Base-by-base conservation (phyloP, 805 yeast species). In the Suhomyces faveliae region DNA sequence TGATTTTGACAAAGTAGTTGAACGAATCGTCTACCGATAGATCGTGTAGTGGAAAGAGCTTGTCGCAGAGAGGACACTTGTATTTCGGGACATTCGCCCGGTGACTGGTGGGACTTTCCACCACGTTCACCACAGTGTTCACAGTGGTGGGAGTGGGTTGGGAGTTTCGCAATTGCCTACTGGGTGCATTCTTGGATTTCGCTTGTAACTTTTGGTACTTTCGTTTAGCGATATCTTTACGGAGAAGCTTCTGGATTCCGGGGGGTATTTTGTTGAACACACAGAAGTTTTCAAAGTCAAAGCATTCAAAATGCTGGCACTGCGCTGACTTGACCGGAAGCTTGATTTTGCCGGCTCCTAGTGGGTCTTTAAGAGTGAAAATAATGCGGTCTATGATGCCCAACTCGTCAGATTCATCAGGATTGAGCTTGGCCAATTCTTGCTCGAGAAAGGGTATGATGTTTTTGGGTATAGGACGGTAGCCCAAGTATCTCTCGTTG, bases 291-390 rank as follows among this genome's bases (percentile, higher is more conserved):
- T 71, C 70, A 44, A 64, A 70, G 48, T 73, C 78, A 56, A 73
- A 73, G 54, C 77, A 73, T 57, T 71, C 77, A 51, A 73, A 71
- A 51, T 73, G 78, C 24, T 53, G 53, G 51, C 78, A 73, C 0
- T 50, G 47, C 7, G 54, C 50, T 5, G 76, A 64, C 54, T 71
- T 73, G 8, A 73, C 68, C 2, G 78, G 78, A 7, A 73, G 56
- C 35, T 56, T 51, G 33, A 73, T 73, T 46, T 62, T 70, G 29
- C 69, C 63, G 20, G 69, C 70, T 23, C 67, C 60, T n/a, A 70
- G 54, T 3, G 78, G 78, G 49, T 73, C 78, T 39, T 67, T 57
- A 25, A 73, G 52, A 5, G 75, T 59, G 49, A 71, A 72, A 0
- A 66, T 57, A 48, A 71, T 56, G 41, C 65, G 69, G n/a, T 68